Percentiles rank a stretch among this genome's conserved stretches.
Evolutionary conservation across 179 eudicot species (phyloP).

Genomic region (Patellifolia procumbens): DNA sequence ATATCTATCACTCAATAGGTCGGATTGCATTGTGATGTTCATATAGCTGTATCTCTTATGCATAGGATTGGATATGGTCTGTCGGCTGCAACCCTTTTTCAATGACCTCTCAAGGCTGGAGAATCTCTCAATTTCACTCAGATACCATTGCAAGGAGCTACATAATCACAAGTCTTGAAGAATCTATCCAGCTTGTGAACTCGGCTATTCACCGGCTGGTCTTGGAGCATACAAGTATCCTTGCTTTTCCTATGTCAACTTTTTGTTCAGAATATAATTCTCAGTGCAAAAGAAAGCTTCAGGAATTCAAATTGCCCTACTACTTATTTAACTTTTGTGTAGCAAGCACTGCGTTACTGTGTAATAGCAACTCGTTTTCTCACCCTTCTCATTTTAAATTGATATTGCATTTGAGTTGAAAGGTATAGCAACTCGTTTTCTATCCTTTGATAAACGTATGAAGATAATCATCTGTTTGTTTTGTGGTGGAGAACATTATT

Average conservation of each 20-base stretch:
- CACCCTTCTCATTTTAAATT: no score
- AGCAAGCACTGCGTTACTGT: no score
- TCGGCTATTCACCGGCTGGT: conserved; percentile 69
- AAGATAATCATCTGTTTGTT: no score
- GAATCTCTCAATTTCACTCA: conserved; percentile 70
- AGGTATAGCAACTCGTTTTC: no score
- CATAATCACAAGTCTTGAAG: conserved; percentile 87
- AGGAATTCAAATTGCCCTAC: no score
- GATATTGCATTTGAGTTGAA: no score
- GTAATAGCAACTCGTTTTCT: no score
- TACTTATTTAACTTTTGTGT: no score
- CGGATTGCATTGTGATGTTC: no score
- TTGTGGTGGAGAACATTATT: no score
- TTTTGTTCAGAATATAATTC: background rate
- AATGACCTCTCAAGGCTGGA: conserved; percentile 84
- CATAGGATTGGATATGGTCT: conserved; percentile 96
- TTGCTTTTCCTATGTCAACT: conserved; percentile 30
- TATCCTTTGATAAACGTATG: no score
- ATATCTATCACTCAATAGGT: no score
- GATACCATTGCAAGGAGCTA: conserved; percentile 94
- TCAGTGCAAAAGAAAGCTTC: conserved; percentile 4
- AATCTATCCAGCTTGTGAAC: conserved; percentile 80
- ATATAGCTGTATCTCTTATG: conserved; percentile 21
- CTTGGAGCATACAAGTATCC: conserved; percentile 90
- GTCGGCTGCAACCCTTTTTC: conserved; percentile 92